Base-by-base conservation (phyloP, 768 basidiomycete species). In the Amanita pseudoporphyria region DNA sequence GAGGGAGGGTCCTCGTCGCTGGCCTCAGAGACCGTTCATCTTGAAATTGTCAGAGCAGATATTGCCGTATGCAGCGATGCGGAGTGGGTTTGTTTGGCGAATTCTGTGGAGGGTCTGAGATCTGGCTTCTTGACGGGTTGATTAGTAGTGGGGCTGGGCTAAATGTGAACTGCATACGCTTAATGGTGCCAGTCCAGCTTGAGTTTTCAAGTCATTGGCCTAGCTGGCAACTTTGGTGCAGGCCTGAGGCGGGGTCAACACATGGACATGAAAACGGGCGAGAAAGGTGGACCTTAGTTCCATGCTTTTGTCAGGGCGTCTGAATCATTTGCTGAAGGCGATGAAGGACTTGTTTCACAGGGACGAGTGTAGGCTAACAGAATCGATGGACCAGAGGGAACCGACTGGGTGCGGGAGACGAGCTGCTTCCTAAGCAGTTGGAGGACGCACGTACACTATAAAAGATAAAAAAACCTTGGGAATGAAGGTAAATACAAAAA, bases 341-440 rank as follows among this genome's bases (percentile, higher is more conserved):
- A 91, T 86, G 65, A 92, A 92, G 64, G 89, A 91, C 74, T 91
- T 92, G 80, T 92, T 92, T 69, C 89, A 86, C 88, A 89, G 76
- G 45, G 40, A 57, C 55, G 50, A 47, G 47, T 53, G 51, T n/a
- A n/a, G n/a, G n/a, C n/a, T n/a, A n/a, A n/a, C n/a, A n/a, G n/a
- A n/a, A n/a, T n/a, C n/a, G n/a, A n/a, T n/a, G n/a, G n/a, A n/a
- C n/a, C n/a, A n/a, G n/a, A n/a, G n/a, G n/a, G n/a, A n/a, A n/a
- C n/a, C n/a, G n/a, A n/a, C n/a, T n/a, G n/a, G n/a, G n/a, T n/a
- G n/a, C n/a, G n/a, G n/a, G n/a, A n/a, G n/a, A n/a, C n/a, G n/a
- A n/a, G n/a, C n/a, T n/a, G n/a, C n/a, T n/a, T n/a, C n/a, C n/a
- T n/a, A n/a, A n/a, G n/a, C n/a, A n/a, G n/a, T n/a, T n/a, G n/a